Percentiles rank a stretch among this genome's conserved stretches.
Conservation (phyloP, 1,284 basidiomycete species). For the Vanrija humicola region DNA sequence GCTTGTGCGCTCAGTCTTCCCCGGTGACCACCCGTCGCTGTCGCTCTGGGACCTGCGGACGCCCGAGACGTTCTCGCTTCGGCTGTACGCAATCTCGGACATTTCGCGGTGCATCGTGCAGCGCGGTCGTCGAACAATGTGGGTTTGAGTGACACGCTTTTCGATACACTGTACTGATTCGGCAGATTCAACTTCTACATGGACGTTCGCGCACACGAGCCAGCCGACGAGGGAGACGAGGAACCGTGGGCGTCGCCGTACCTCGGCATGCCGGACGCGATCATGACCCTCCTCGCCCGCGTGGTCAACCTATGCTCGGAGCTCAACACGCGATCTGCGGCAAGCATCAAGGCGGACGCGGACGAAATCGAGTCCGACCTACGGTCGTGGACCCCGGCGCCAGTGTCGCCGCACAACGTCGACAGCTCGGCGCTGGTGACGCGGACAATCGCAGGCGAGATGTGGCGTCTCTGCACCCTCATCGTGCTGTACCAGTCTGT, state of each 20-base stretch:
- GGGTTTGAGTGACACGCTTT: conserved; percentile 3
- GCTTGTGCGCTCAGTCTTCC: conserved; percentile 19
- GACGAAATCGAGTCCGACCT: conserved; percentile 23
- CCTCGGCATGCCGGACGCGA: conserved; percentile 30
- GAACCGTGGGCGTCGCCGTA: conserved; percentile 28
- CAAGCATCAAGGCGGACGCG: conserved; percentile 18
- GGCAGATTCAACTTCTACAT: conserved; percentile 19
- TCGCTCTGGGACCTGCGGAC: conserved; percentile 19
- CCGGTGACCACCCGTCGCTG: conserved; percentile 15
- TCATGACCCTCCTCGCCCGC: conserved; percentile 28
- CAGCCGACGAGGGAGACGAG: conserved; percentile 11
- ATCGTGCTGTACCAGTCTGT: conserved; percentile 28
- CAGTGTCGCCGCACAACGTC: neutral
- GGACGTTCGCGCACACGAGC: conserved; percentile 7
- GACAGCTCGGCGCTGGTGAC: conserved; percentile 25
- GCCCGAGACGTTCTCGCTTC: conserved; percentile 21
- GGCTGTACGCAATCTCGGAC: conserved; percentile 27
- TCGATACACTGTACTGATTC: neutral
- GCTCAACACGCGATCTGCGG: neutral
- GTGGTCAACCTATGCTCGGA: conserved; percentile 32
- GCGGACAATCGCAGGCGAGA: conserved; percentile 26
- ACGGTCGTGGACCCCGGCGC: conserved; percentile 14
- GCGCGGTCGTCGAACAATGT: conserved; percentile 26
- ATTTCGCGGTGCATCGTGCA: conserved; percentile 30
- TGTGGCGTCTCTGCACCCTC: conserved; percentile 24